Evolutionary conservation across 495 filamentous ascomycete genomes (phyloP).

Genomic region (Pyrenopolyporus hunteri): DNA sequence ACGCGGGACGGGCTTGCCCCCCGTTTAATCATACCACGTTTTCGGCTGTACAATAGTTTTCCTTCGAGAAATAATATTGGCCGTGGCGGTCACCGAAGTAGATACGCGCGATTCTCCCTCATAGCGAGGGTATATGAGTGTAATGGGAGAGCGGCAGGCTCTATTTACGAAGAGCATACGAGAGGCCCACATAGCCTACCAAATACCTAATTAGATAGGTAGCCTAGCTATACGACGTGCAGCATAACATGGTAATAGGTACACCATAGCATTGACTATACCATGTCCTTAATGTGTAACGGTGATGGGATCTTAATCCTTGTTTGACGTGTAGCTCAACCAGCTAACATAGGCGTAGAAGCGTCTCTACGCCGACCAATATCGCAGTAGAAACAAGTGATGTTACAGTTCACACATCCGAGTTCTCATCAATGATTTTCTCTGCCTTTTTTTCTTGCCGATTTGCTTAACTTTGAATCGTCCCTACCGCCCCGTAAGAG

Average conservation of each 20-base stretch:
- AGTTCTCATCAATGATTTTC: background rate
- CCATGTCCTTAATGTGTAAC: background rate
- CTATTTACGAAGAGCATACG: background rate
- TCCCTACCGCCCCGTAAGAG: constrained; percentile 53
- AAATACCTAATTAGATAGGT: too few relatives aligned
- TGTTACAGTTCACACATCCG: background rate
- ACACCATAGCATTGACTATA: background rate
- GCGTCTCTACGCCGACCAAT: background rate
- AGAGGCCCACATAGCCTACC: background rate
- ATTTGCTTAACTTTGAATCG: background rate
- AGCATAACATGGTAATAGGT: background rate
- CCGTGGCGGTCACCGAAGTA: too few relatives aligned
- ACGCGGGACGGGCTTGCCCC: background rate
- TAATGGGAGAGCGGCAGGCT: background rate
- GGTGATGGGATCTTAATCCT: constrained; percentile 1
- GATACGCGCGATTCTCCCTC: too few relatives aligned
- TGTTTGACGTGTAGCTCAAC: background rate
- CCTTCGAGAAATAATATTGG: too few relatives aligned
- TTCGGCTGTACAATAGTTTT: background rate
- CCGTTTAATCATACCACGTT: background rate
- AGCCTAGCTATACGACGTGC: background rate
- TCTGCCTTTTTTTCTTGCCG: background rate
- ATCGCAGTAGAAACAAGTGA: background rate
- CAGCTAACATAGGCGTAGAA: background rate
- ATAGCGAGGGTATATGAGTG: background rate